Conservation (phyloP, 2,329 filamentous ascomycete species). For the Zasmidium citrigriseum region DNA sequence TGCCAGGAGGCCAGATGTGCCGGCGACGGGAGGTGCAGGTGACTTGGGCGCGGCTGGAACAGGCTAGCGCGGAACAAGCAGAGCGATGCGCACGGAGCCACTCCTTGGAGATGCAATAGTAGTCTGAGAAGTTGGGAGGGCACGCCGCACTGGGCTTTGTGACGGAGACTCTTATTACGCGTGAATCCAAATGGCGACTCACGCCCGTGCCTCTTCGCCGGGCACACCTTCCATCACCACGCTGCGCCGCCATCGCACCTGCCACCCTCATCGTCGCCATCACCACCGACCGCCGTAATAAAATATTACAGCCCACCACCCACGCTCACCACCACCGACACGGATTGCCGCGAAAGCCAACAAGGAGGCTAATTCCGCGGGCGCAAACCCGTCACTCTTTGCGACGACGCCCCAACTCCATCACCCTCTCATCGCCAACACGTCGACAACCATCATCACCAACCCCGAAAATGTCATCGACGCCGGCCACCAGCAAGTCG, state of each 20-base stretch:
- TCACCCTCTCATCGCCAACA: not conserved
- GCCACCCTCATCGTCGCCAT: not conserved
- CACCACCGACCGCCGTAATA: not conserved
- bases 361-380: not conserved
- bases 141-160: too few species aligned
- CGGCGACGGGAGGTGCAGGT: not conserved
- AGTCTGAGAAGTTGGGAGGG: too few species aligned
- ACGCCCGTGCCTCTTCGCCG: too few species aligned
- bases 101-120: not conserved
- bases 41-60: not conserved
- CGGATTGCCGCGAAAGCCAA: not conserved
- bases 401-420: not conserved
- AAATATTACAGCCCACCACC: constrained; percentile 1
- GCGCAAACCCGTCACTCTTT: not conserved
- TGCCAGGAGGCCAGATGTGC: too few species aligned
- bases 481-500: constrained; percentile 25
- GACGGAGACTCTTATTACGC: too few species aligned
- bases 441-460: constrained; percentile 6
- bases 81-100: not conserved
- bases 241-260: not conserved
- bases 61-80: not conserved
- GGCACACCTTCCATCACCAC: not conserved
- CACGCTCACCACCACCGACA: not conserved
- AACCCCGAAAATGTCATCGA: constrained; percentile 15
- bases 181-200: too few species aligned